These are phyloP conservation scores for Salpingoeca rosetta DNA, from an alignment of 78 protist species.

Conservation along the genomic window DNA sequence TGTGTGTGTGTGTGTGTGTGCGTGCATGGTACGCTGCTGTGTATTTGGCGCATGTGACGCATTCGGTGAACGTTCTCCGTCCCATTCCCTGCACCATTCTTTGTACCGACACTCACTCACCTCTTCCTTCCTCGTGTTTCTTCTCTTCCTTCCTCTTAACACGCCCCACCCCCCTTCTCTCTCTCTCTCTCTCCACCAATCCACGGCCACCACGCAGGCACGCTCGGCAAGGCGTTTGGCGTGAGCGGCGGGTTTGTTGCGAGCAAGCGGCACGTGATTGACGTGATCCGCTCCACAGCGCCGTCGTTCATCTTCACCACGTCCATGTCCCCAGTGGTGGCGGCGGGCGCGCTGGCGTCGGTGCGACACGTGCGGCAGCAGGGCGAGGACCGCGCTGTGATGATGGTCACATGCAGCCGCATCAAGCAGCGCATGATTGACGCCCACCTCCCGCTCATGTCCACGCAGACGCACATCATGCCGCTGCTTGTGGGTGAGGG, in stretches of 20 bases:
- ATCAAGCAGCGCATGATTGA: conserved; percentile 50
- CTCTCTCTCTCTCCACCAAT: too few species aligned
- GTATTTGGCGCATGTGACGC: too few species aligned
- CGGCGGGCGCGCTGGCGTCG: conserved; percentile 77
- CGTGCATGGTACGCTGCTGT: too few species aligned
- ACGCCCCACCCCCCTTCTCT: too few species aligned
- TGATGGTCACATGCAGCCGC: conserved; percentile 3
- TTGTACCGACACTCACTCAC: too few species aligned
- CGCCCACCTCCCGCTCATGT: conserved; percentile 63
- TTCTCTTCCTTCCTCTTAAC: too few species aligned
- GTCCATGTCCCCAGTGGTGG: conserved; percentile 77
- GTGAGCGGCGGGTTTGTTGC: conserved; percentile 85
- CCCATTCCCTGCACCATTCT: too few species aligned
- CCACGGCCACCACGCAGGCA: too few species aligned
- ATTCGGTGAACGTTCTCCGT: too few species aligned
- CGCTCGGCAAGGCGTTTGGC: conserved; percentile 80
- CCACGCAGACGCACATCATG: conserved; percentile 59
- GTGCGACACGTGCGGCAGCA: conserved; percentile 61
- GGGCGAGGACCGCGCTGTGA: neutral
- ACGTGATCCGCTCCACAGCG: conserved; percentile 67
- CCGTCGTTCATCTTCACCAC: conserved; percentile 90
- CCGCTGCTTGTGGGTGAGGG: conserved; percentile 84
- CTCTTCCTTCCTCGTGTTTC: too few species aligned
- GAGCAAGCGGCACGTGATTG: conserved; percentile 48
- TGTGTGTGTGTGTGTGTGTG: too few species aligned